Evolutionary conservation across 805 yeast species (phyloP).

Genomic region (Debaryomyces tyrocola): DNA sequence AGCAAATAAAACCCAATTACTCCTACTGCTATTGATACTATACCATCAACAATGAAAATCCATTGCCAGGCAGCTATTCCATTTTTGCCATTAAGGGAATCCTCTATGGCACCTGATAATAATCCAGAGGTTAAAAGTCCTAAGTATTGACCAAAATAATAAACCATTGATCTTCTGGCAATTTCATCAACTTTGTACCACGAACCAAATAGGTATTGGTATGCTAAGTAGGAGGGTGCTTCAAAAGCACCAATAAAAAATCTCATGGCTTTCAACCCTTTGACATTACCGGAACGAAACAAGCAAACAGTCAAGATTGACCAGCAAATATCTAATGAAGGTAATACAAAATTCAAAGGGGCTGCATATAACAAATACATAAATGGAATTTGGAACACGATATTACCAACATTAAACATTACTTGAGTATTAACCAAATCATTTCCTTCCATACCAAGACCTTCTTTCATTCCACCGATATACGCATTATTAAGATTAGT

Average conservation of each 20-base stretch:
- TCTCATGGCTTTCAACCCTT: constrained; percentile 54
- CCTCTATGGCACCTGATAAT: constrained; percentile 52
- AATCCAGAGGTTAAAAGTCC: constrained; percentile 60
- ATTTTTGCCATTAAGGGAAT: constrained; percentile 42
- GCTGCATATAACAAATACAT: constrained; percentile 51
- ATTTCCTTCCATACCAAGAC: constrained; percentile 53
- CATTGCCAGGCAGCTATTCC: constrained; percentile 67
- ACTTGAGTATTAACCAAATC: constrained; percentile 57
- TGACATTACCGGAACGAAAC: constrained; percentile 45
- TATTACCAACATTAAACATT: constrained; percentile 54
- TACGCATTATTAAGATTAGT: constrained; percentile 60
- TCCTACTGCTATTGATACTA: constrained; percentile 55
- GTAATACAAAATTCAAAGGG: constrained; percentile 51
- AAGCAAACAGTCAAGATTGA: constrained; percentile 57
- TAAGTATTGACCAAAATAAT: constrained; percentile 57
- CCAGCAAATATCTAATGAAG: constrained; percentile 61
- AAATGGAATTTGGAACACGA: constrained; percentile 61
- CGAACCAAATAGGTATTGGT: constrained; percentile 47
- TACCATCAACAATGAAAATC: constrained; percentile 63
- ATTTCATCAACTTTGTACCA: constrained; percentile 25
- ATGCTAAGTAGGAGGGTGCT: constrained; percentile 44
- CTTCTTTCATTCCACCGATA: constrained; percentile 59
- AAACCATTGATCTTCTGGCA: constrained; percentile 30
- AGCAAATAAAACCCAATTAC: constrained; percentile 49
- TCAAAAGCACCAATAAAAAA: constrained; percentile 67